Conservation (phyloP, 306 rosid species). For the Rosa chinensis region DNA sequence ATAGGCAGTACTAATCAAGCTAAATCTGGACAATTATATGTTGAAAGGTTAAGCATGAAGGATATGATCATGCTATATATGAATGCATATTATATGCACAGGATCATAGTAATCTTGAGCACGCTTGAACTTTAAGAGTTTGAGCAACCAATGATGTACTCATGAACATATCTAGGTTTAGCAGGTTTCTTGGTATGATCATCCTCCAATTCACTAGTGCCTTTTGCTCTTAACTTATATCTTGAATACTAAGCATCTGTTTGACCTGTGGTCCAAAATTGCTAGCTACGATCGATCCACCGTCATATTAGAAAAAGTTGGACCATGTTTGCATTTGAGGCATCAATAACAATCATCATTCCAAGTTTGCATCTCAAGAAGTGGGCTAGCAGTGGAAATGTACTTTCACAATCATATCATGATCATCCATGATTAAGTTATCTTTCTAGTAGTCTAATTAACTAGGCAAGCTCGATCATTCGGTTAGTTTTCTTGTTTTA, state of each 20-base stretch:
- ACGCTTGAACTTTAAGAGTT: conserved; percentile 12
- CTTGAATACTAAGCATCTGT: not conserved
- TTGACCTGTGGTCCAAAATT: conserved; percentile 22
- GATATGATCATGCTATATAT: conserved; percentile 47
- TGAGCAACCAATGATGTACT: not conserved
- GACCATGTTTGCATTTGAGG: conserved; percentile 3
- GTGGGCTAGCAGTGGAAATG: conserved; percentile 29
- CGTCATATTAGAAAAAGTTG: conserved; percentile 3
- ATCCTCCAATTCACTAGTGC: not conserved
- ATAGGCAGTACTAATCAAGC: conserved; percentile 14
- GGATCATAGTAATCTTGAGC: conserved; percentile 54
- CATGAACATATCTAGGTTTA: not conserved
- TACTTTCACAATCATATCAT: not conserved
- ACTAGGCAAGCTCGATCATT: not conserved
- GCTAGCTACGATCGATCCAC: not conserved
- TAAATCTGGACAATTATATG: conserved; percentile 9
- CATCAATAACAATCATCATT: conserved; percentile 26
- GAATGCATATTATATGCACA: conserved; percentile 59
- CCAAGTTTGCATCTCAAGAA: conserved; percentile 12
- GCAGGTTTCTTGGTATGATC: too few relatives aligned
- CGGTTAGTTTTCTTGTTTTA: not conserved
- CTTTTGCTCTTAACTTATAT: not conserved
- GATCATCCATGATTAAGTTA: not conserved
- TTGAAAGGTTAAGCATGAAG: conserved; percentile 39
- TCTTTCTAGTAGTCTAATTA: not conserved